A percentile compares a stretch with the other conserved stretches of the same genome.
phyloP scores from a whole-genome alignment of 805 yeast species.

The Ascoidea asiatica region DNA sequence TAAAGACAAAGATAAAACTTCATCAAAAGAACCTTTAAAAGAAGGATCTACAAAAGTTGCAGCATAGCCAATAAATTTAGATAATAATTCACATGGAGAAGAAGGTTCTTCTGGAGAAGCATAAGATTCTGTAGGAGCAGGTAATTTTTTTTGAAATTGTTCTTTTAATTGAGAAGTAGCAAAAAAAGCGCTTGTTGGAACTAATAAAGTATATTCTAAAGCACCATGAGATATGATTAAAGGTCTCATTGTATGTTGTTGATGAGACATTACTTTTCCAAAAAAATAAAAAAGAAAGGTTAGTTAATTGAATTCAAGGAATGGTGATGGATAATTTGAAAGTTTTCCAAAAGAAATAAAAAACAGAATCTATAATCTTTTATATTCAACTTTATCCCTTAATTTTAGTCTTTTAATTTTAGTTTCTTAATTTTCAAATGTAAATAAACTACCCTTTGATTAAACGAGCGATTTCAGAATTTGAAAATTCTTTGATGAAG shows the following conservation, averaged over 20 bases:
- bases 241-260: slow-evolving; percentile 48
- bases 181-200: slow-evolving; percentile 70
- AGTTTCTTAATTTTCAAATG: too few species aligned
- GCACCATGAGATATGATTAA: slow-evolving; percentile 74
- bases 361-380: too few species aligned
- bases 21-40: slow-evolving; percentile 43
- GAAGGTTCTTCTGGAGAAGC: slow-evolving; percentile 84
- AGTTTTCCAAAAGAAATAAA: too few species aligned
- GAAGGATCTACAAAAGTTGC: slow-evolving; percentile 31
- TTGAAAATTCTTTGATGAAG: too few species aligned
- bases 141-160: slow-evolving; percentile 67
- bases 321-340: too few species aligned
- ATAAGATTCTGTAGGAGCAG: slow-evolving; percentile 69
- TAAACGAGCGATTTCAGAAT: too few species aligned
- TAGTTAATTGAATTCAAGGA: too few species aligned
- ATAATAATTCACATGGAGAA: slow-evolving; percentile 73
- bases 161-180: slow-evolving; percentile 79
- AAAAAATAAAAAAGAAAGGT: too few species aligned
- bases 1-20: slow-evolving; percentile 56
- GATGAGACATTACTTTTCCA: neutral
- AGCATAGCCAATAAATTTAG: slow-evolving; percentile 69
- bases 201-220: slow-evolving; percentile 76
- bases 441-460: too few species aligned
- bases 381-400: too few species aligned
- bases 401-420: too few species aligned